Evolutionary conservation across 768 basidiomycete genomes (phyloP).

Genomic region (Termitomyces sp.): DNA sequence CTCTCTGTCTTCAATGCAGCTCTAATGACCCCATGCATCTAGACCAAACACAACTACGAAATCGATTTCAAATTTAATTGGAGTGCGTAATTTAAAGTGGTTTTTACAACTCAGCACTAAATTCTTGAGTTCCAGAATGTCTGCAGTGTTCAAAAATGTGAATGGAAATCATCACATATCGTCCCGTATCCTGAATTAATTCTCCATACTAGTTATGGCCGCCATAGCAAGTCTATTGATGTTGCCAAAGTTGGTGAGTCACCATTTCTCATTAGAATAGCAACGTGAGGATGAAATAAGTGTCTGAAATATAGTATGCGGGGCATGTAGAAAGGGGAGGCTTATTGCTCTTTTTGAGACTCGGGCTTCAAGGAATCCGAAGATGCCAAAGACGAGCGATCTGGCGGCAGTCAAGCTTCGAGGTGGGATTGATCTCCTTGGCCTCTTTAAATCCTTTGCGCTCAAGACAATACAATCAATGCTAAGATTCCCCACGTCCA

Average conservation of each 20-base stretch:
- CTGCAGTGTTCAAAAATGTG: conserved; percentile 59
- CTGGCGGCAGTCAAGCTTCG: conserved; percentile 39
- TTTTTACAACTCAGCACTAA: conserved; percentile 3
- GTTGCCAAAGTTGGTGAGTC: conserved; percentile 58
- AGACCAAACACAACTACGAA: conserved; percentile 74
- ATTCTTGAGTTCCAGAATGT: conserved; percentile 42
- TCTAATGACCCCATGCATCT: neutral
- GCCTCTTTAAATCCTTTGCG: neutral
- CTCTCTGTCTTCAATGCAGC: neutral
- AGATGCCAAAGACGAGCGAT: conserved; percentile 33
- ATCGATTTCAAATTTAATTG: conserved; percentile 70
- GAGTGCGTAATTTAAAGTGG: conserved; percentile 41
- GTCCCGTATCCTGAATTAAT: neutral
- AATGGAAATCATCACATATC: conserved; percentile 11
- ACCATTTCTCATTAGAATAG: neutral
- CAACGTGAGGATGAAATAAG: neutral
- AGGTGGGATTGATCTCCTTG: conserved; percentile 39
- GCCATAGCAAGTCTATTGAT: conserved; percentile 68
- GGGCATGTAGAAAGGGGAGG: conserved; percentile 55
- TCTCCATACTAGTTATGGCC: conserved; percentile 50
- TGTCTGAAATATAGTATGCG: conserved; percentile 47
- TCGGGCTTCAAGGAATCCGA: conserved; percentile 26
- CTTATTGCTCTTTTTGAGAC: conserved; percentile 53
- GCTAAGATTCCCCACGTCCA: conserved; percentile 30
- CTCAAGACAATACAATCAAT: neutral